phyloP scores from a whole-genome alignment of 2,329 filamentous ascomycete species.

The Arthrocladium fulminans region DNA sequence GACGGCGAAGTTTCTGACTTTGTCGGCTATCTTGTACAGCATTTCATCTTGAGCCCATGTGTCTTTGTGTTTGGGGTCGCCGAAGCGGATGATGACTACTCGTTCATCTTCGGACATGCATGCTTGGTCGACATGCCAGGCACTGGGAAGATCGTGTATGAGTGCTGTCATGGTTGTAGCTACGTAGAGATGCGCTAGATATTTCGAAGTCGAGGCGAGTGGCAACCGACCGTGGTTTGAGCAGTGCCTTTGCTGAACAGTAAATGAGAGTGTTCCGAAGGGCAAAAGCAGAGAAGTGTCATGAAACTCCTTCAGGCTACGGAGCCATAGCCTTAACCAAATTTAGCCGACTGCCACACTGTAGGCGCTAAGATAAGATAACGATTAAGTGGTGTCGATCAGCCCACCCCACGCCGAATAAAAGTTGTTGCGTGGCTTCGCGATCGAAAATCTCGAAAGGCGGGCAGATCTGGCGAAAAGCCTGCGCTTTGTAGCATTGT shows the following conservation, averaged over 20 bases:
- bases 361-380: slow-evolving; percentile 5
- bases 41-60: slow-evolving; percentile 80
- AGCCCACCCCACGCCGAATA: background rate
- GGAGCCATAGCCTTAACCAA: too few relatives aligned
- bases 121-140: slow-evolving; percentile 97
- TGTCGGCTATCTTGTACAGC: slow-evolving; percentile 86
- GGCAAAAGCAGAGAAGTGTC: too few relatives aligned
- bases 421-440: background rate
- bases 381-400: background rate
- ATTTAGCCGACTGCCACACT: too few relatives aligned
- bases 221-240: background rate
- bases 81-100: slow-evolving; percentile 87
- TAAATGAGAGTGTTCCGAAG: too few relatives aligned
- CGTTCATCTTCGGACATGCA: slow-evolving; percentile 87
- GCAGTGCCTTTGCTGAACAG: too few relatives aligned
- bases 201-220: background rate
- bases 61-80: slow-evolving; percentile 63
- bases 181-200: slow-evolving; percentile 35
- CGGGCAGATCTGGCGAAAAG: background rate
- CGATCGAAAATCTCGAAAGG: background rate
- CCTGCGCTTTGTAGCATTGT: background rate
- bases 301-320: too few relatives aligned
- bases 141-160: slow-evolving; percentile 79
- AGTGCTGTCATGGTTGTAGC: slow-evolving; percentile 11
- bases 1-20: slow-evolving; percentile 85